These are phyloP conservation scores for Globisporangium rhizosaccharum DNA, from an alignment of 352 stramenopile genomes.

Conservation along the genomic window DNA sequence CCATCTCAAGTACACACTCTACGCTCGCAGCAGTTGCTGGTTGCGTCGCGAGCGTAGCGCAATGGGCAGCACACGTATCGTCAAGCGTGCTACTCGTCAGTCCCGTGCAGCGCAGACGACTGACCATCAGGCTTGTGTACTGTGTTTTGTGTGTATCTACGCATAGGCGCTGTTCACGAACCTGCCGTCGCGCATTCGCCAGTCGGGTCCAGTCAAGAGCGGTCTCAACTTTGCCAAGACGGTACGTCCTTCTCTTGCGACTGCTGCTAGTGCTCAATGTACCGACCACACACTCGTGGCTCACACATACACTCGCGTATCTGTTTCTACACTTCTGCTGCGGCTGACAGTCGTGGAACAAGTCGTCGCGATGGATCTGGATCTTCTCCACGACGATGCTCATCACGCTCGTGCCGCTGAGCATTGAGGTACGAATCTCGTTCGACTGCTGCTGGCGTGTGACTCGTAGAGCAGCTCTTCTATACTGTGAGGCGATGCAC, in stretches of 20 bases:
- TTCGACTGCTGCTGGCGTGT: not conserved
- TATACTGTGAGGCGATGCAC: not conserved
- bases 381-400: constrained; percentile 79
- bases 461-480: not conserved
- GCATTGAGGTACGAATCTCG: constrained; percentile 60
- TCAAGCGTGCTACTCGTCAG: not conserved
- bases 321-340: not conserved
- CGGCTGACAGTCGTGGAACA: constrained; percentile 43
- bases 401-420: constrained; percentile 80
- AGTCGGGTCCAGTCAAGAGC: constrained; percentile 58
- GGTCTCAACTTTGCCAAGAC: constrained; percentile 50
- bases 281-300: not conserved
- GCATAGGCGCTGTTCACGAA: constrained; percentile 56
- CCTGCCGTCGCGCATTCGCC: constrained; percentile 58
- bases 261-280: constrained; percentile 1
- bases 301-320: constrained; percentile 8
- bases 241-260: constrained; percentile 17
- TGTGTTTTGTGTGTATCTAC: not conserved
- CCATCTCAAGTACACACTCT: not conserved
- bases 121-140: not conserved
- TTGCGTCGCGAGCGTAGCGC: not conserved
- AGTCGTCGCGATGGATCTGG: constrained; percentile 69
- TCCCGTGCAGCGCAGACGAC: not conserved
- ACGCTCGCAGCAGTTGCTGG: too few species aligned
- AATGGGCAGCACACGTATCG: not conserved